phyloP scores from a whole-genome alignment of 176 grass and related monocot species.

The Oryza meridionalis region DNA sequence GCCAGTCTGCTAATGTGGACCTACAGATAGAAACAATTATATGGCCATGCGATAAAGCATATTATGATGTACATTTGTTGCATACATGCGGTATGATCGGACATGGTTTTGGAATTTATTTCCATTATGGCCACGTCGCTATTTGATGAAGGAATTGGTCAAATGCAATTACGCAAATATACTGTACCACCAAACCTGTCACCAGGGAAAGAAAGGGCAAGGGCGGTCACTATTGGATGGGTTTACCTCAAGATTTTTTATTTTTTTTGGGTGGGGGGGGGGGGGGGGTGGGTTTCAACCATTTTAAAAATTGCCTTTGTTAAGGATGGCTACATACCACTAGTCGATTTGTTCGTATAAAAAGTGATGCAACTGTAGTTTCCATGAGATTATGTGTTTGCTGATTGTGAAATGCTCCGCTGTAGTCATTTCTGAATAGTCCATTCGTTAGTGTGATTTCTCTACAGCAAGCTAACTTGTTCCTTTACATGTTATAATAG shows the following conservation, averaged over 20 bases:
- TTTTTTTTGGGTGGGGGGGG: too few relatives aligned
- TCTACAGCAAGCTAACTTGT: neutral
- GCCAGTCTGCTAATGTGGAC: neutral
- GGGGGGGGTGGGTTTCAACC: neutral
- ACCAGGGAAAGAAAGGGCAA: neutral
- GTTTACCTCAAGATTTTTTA: neutral
- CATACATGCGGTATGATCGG: neutral
- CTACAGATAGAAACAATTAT: neutral
- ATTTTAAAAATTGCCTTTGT: neutral
- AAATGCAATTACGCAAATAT: neutral
- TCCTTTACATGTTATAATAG: constrained; percentile 39
- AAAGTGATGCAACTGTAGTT: constrained; percentile 4
- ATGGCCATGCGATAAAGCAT: neutral
- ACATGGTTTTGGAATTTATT: neutral
- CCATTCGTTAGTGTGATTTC: neutral
- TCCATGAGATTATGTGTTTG: neutral
- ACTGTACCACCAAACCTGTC: neutral
- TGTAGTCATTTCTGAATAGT: neutral
- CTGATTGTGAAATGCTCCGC: constrained; percentile 4
- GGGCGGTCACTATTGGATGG: neutral
- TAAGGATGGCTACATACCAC: neutral
- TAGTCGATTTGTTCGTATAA: neutral
- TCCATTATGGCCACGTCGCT: neutral
- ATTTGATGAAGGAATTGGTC: neutral
- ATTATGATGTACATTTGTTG: neutral